Base-by-base conservation (phyloP, 805 yeast species). In the Cyberlindnera meyerae region DNA sequence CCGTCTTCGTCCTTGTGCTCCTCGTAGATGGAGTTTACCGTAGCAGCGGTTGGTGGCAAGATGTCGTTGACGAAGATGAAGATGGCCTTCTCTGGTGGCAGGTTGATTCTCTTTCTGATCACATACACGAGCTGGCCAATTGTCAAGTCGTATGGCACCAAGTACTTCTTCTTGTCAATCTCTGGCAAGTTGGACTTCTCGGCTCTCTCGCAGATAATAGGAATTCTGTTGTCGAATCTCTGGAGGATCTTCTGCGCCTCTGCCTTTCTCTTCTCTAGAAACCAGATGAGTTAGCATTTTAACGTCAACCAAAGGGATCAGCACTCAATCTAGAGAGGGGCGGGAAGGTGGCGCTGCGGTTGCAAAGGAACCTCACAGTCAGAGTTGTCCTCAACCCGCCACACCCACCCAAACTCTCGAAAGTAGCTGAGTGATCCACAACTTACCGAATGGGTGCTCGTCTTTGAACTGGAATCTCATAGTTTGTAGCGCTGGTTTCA, bases 1-100 rank as follows among this genome's bases (percentile, higher is more conserved):
- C 98, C 98, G 61, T 93, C 98, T 57, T 90, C 90, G 59, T 93
- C 98, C 66, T 88, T 88, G 65, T 93, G 96, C 62, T 93, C 97
- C 55, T 89, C 95, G 58, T 93, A 93, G 47, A 93, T 83, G 17
- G 93, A 75, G 52, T 95, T 82, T 93, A 93, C 87, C 49, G 93
- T 74, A 13, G 97, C 95, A 15, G 97, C 97, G 3, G 98, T 93
- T 31, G 97, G 97, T 9, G 98, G 98, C 51, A 93, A 73, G 39
- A 93, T 88, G 61, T 93, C 98, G 58, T 93, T 90, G 47, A 93
- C 96, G 61, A 93, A 93, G 49, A 93, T 88, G 64, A 93, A 93
- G 48, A 93, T 90, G 29, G 98, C 98, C 79, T 90, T 89, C 63
- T 93, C 98, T 20, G 96, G 84, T 32, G 96, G 96, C 46, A 93